Evolutionary conservation across 257 asterid genomes (phyloP).

Genomic region (Leonotis leonurus): DNA sequence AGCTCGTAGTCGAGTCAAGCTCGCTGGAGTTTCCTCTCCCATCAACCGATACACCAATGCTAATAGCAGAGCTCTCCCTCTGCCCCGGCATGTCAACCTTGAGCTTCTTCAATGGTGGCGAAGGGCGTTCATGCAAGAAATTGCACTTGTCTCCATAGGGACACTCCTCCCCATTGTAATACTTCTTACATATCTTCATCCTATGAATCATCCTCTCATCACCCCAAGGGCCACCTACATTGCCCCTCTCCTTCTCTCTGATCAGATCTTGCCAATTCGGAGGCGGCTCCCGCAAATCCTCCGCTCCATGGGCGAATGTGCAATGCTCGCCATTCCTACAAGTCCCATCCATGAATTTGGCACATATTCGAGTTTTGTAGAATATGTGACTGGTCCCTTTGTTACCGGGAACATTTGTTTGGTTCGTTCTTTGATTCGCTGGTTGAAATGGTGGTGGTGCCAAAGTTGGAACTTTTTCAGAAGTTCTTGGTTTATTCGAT

Average conservation of each 20-base stretch:
- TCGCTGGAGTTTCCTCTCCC: slow-evolving; percentile 15
- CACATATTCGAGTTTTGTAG: slow-evolving; percentile 72
- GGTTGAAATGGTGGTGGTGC: too few species aligned
- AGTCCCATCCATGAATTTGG: slow-evolving; percentile 52
- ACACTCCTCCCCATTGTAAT: slow-evolving; percentile 72
- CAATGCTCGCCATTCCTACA: slow-evolving; percentile 74
- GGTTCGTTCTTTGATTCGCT: too few species aligned
- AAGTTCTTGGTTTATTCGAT: too few species aligned
- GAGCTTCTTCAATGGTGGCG: slow-evolving; percentile 23
- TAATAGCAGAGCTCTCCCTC: slow-evolving; percentile 67
- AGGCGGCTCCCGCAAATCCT: too few species aligned
- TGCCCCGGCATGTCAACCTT: slow-evolving; percentile 35
- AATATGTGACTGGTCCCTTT: slow-evolving; percentile 73
- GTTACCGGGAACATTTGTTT: slow-evolving; percentile 18
- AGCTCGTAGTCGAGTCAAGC: slow-evolving; percentile 22
- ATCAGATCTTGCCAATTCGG: too few species aligned
- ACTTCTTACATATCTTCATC: slow-evolving; percentile 81
- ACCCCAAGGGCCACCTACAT: slow-evolving; percentile 26
- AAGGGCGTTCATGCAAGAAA: slow-evolving; percentile 61
- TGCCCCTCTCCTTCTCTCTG: too few species aligned
- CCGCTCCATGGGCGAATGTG: slow-evolving; percentile 86
- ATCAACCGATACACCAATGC: slow-evolving; percentile 40
- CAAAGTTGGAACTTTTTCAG: too few species aligned
- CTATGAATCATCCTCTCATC: slow-evolving; percentile 52
- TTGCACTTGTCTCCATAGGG: slow-evolving; percentile 84